Evolutionary conservation across 31 red algal species (phyloP), one percentile per base, ranked within the genome.

Genomic region (Bonnemaisonia californica): DNA sequence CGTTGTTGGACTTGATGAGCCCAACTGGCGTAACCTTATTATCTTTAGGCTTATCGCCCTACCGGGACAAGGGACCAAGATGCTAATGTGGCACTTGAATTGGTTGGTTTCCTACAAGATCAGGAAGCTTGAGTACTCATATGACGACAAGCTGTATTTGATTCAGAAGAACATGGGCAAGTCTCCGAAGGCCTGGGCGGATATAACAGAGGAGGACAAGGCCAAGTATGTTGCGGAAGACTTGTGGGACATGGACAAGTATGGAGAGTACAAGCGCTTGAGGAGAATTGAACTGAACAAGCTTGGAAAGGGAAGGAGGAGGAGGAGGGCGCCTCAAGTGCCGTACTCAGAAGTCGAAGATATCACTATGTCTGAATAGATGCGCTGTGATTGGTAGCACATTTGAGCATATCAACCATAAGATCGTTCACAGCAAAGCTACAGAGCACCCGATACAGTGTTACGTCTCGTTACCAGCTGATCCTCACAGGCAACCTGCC

Each of bases 81-180:
- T 26, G n/a, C 26, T 79, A 0, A 13, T 47, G 68, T 94, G 91
- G 91, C 40, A 82, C 4, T 33, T 81, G 2, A 76, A 84, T 55
- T 94, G 91, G 91, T 41, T 88, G 30, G 74, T 94, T n/a, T 54
- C 68, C 16, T 94, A 94, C 74, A 71, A 74, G 24, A 76, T 94
- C 47, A 38, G 84, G 30, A 84, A 84, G 79, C 37, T 56, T 22
- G 91, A 88, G 11, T 88, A 84, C 62, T 79, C 84, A 3, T 12
- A 68, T 13, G 54, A 33, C 21, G 79, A 94, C 63, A 94, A 88
- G 61, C 13, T 79, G 22, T 94, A 84, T 51, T 66, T 94, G 29
- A 80, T 88, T 23, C 78, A 89, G 57, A 71, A 74, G 63, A 83
- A 84, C 35, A 31, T 88, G 41, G 42, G 71, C 7, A 19, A 86